Evolutionary conservation across 1,139 yeast species (phyloP), one percentile per base, ranked within the genome.

Genomic region (Candida pseudoviswanathii): DNA sequence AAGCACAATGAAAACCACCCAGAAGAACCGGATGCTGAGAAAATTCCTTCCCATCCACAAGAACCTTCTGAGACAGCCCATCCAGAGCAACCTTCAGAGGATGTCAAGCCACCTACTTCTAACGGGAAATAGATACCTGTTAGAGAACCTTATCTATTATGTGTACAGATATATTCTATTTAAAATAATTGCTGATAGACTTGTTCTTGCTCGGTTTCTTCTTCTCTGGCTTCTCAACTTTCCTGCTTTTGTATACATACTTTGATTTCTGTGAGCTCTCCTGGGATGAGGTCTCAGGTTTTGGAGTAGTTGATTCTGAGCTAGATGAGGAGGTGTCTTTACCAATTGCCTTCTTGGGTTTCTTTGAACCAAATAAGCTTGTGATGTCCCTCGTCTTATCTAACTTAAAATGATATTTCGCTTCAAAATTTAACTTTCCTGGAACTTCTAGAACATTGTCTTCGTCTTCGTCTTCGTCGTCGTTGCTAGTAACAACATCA

Each of bases 381-480:
- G 84, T 72, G 7, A 85, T 80, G 56, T 81, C 83, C n/a, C 77
- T 71, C 29, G 75, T 73, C 45, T 75, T 75, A 6, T 62, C 63
- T 24, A 86, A 61, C 42, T 78, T 81, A 58, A 77, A 84, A 51
- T 68, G 79, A 34, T 63, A 60, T 49, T 71, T 77, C 0, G 91
- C 88, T 58, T 86, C 94, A 56, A 86, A 78, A 43, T 64, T 63
- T 16, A 82, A 74, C 44, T 53, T 61, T 3, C 7, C 30, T 3
- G 42, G 48, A 11, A 49, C 44, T 6, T 44, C 48, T 30, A 21
- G 10, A 26, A 45, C 45, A 21, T 46, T 33, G 21, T 52, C 53
- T 25, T 45, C 34, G 29, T 52, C 53, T 25, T 45, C 34, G 29
- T 9, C n/a, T 10, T 31, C 24, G 6, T 33, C 9, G 21, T 22